These are phyloP conservation scores for Fragosphaeria purpurea DNA, from an alignment of 2,329 filamentous ascomycete species.

Conservation along the genomic window DNA sequence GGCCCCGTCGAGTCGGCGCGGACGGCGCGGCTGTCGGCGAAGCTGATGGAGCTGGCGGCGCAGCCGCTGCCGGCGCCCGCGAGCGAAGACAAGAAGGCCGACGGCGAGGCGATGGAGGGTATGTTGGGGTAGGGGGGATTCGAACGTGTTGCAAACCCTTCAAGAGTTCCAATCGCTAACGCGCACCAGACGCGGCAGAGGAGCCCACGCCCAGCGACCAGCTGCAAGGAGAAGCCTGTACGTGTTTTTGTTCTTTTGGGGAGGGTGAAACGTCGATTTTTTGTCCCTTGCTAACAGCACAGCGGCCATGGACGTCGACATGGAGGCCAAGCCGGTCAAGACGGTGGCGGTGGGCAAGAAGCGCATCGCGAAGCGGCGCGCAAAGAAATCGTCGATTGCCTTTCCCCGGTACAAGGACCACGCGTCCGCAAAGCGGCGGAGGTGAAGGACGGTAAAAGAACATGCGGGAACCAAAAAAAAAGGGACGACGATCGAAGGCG, in stretches of 20 bases:
- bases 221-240: slow-evolving; percentile 10
- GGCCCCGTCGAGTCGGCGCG: slow-evolving; percentile 71
- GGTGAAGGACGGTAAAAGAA: slow-evolving; percentile 1
- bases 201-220: slow-evolving; percentile 10
- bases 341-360: slow-evolving; percentile 37
- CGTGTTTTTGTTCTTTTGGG: background rate
- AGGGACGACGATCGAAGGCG: no score
- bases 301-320: slow-evolving; percentile 49
- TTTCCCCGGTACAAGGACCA: slow-evolving; percentile 50
- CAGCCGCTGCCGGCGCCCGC: slow-evolving; percentile 28
- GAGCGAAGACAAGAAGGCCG: slow-evolving; percentile 28
- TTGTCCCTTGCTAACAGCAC: background rate
- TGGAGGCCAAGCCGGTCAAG: slow-evolving; percentile 22
- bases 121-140: slow-evolving; percentile 15
- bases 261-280: no score
- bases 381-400: slow-evolving; percentile 47
- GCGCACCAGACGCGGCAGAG: background rate
- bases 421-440: slow-evolving; percentile 30
- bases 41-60: slow-evolving; percentile 69
- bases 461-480: background rate
- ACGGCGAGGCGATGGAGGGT: slow-evolving; percentile 30
- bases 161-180: slow-evolving; percentile 16
- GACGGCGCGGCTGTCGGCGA: slow-evolving; percentile 73
- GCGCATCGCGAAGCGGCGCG: slow-evolving; percentile 47
- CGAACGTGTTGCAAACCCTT: slow-evolving; percentile 29